Evolutionary conservation across 164 flowering plant species (phyloP).

Genomic region (Dillenia suffruticosa): DNA sequence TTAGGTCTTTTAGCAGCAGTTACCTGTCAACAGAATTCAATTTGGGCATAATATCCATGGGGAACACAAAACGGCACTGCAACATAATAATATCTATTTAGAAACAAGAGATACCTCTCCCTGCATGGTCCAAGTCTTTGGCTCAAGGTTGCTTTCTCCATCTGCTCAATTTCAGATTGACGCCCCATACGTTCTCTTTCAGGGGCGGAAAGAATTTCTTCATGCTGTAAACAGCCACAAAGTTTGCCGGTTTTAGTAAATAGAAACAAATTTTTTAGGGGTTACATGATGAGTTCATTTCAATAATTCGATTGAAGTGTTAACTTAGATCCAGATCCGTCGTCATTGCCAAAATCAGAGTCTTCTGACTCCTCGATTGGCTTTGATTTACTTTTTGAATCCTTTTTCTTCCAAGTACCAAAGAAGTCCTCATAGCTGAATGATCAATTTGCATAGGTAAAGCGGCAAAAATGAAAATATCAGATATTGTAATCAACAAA

Average conservation of each 20-base stretch:
- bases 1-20: constrained; percentile 78
- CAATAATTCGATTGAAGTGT: too few relatives aligned
- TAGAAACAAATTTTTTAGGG: not conserved
- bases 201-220: constrained; percentile 66
- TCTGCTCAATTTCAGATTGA: constrained; percentile 54
- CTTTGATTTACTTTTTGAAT: constrained; percentile 28
- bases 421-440: constrained; percentile 82
- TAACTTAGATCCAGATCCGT: constrained; percentile 22
- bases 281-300: too few relatives aligned
- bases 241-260: not conserved
- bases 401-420: constrained; percentile 40
- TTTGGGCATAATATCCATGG: too few relatives aligned
- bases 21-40: constrained; percentile 37
- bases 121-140: constrained; percentile 82
- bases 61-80: too few relatives aligned
- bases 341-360: constrained; percentile 26
- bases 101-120: constrained; percentile 71
- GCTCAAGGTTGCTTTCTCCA: constrained; percentile 78
- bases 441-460: constrained; percentile 1
- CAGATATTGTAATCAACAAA: too few relatives aligned
- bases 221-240: constrained; percentile 29
- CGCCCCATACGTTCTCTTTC: constrained; percentile 56
- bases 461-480: too few relatives aligned
- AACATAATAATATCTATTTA: not conserved
- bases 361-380: constrained; percentile 33